phyloP scores from a whole-genome alignment of 2,329 filamentous ascomycete genomes.

The Diaporthe sp. region DNA sequence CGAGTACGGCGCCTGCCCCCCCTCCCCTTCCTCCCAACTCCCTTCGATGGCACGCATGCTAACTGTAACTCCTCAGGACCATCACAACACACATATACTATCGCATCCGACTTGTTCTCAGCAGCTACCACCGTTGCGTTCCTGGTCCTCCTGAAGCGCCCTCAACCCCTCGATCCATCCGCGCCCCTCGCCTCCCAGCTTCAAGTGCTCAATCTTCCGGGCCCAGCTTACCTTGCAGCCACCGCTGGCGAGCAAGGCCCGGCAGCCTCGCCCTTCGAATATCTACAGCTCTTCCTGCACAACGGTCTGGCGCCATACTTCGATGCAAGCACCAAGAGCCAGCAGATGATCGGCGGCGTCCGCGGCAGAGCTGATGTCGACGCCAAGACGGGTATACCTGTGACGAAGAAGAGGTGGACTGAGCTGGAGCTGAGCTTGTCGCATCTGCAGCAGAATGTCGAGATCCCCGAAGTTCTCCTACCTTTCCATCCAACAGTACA shows the following conservation, averaged over 20 bases:
- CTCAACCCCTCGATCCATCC: conserved; percentile 86
- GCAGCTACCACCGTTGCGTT: conserved; percentile 86
- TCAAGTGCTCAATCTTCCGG: conserved; percentile 92
- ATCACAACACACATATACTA: conserved; percentile 79
- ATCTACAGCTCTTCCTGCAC: conserved; percentile 91
- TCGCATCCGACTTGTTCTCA: conserved; percentile 86
- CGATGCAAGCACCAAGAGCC: conserved; percentile 91
- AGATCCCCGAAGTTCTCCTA: conserved; percentile 92
- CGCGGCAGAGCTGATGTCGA: conserved; percentile 87
- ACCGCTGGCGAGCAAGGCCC: conserved; percentile 78
- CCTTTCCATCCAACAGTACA: conserved; percentile 92
- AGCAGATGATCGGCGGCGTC: conserved; percentile 74
- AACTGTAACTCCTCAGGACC: conserved; percentile 52
- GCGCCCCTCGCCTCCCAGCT: conserved; percentile 89
- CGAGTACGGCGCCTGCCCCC: conserved; percentile 54
- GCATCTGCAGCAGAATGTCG: conserved; percentile 96
- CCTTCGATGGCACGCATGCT: conserved; percentile 42
- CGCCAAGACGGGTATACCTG: conserved; percentile 92
- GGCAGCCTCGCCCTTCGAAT: conserved; percentile 87
- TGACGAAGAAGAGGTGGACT: conserved; percentile 97
- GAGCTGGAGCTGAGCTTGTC: conserved; percentile 92
- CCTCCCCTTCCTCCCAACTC: conserved; percentile 35
- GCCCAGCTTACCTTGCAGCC: conserved; percentile 78
- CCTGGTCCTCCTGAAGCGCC: conserved; percentile 90
- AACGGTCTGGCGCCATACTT: conserved; percentile 95